phyloP scores from a whole-genome alignment of 192 early-diverging fungal genomes.

The Lunasporangiospora selenospora region DNA sequence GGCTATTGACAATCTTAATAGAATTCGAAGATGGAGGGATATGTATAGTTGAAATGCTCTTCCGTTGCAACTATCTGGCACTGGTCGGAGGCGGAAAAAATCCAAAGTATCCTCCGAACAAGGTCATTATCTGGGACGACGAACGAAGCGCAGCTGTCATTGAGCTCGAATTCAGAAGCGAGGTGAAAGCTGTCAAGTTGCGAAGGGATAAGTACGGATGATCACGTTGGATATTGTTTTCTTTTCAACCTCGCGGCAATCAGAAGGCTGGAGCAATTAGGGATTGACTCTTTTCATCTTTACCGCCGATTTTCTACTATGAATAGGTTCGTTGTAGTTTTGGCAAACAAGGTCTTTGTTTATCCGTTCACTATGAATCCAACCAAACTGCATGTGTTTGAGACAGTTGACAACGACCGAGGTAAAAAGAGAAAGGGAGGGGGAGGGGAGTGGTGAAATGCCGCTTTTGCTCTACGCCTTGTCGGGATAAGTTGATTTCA shows the following conservation, averaged over 20 bases:
- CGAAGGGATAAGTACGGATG: conserved; percentile 70
- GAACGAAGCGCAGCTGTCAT: conserved; percentile 70
- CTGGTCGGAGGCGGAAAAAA: conserved; percentile 86
- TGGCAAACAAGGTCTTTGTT: conserved; percentile 80
- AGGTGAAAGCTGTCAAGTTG: conserved; percentile 82
- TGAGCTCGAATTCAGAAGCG: conserved; percentile 80
- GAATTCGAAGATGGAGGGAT: conserved; percentile 88
- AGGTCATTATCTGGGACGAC: conserved; percentile 90
- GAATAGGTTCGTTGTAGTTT: conserved; percentile 74
- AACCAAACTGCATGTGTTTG: conserved; percentile 78
- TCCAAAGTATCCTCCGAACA: conserved; percentile 86
- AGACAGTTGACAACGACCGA: conserved; percentile 81
- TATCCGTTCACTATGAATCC: conserved; percentile 78
- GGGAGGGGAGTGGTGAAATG: no score
- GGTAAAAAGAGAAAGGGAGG: conserved; percentile 48
- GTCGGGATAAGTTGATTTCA: no score
- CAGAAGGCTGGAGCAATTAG: not conserved
- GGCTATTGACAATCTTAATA: conserved; percentile 9
- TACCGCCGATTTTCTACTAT: not conserved
- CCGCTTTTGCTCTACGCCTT: no score
- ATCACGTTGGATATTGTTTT: not conserved
- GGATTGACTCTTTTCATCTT: not conserved
- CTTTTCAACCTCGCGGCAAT: not conserved
- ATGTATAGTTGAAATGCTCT: conserved; percentile 83
- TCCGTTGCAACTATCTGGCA: conserved; percentile 85